phyloP scores from a whole-genome alignment of 306 rosid genomes.

The Medicago arabica region DNA sequence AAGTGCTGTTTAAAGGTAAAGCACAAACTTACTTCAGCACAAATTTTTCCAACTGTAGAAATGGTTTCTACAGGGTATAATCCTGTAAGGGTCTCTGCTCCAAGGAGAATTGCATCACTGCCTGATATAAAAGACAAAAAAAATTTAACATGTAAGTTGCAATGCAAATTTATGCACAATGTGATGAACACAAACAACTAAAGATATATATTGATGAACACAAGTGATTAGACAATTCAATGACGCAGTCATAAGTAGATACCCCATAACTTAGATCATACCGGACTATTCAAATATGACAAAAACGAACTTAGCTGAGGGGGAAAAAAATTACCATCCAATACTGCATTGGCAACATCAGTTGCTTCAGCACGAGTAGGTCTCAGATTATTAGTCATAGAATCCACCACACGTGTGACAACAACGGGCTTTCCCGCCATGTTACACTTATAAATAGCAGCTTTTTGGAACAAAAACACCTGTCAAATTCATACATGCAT shows the following conservation, averaged over 20 bases:
- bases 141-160: constrained; percentile 27
- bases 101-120: constrained; percentile 94
- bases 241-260: constrained; percentile 1
- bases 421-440: constrained; percentile 99
- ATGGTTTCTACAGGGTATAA: constrained; percentile 91
- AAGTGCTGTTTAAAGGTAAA: constrained; percentile 24
- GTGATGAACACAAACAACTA: constrained; percentile 24
- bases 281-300: constrained; percentile 27
- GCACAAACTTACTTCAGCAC: constrained; percentile 73
- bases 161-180: constrained; percentile 26
- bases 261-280: neutral
- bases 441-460: constrained; percentile 96
- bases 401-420: constrained; percentile 93
- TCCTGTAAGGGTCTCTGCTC: constrained; percentile 96
- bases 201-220: constrained; percentile 24
- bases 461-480: constrained; percentile 94
- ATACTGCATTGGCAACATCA: constrained; percentile 98
- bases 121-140: constrained; percentile 56
- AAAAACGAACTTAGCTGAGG: neutral
- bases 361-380: constrained; percentile 99
- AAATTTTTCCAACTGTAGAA: constrained; percentile 84
- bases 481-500: constrained; percentile 41
- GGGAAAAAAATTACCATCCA: constrained; percentile 67
- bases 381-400: constrained; percentile 94
- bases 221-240: neutral